Percentiles rank a stretch among this genome's conserved stretches.
Conservation (phyloP, 2,329 filamentous ascomycete species). For the Arachnopeziza araneosa region DNA sequence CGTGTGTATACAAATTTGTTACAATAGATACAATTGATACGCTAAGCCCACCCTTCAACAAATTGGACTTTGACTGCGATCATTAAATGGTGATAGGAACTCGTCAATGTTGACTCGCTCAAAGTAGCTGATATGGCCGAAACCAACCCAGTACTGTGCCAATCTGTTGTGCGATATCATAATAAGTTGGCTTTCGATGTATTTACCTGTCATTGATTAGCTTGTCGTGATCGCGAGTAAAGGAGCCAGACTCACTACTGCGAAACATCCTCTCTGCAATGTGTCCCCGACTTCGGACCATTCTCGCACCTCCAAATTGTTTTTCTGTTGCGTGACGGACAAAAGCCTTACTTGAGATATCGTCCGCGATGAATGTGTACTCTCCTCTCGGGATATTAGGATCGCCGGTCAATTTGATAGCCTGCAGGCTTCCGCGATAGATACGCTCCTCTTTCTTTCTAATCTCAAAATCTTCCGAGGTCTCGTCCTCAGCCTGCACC, state of each 20-base stretch:
- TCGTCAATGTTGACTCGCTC: slow-evolving; percentile 54
- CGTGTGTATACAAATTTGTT: background rate
- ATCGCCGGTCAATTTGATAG: slow-evolving; percentile 88
- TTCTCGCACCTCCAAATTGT: slow-evolving; percentile 66
- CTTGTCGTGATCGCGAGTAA: background rate
- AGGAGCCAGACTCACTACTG: slow-evolving; percentile 52
- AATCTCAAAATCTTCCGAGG: slow-evolving; percentile 39
- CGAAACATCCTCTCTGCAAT: slow-evolving; percentile 68
- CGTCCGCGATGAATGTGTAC: slow-evolving; percentile 72
- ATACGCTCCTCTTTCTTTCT: slow-evolving; percentile 43
- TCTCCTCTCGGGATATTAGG: slow-evolving; percentile 84
- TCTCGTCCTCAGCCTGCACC: slow-evolving; percentile 37
- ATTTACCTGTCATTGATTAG: slow-evolving; percentile 53
- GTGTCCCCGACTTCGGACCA: slow-evolving; percentile 72
- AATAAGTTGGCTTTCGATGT: slow-evolving; percentile 69
- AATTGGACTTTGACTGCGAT: slow-evolving; percentile 1
- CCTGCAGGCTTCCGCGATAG: slow-evolving; percentile 66
- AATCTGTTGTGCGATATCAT: slow-evolving; percentile 71
- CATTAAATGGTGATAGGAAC: slow-evolving; percentile 32
- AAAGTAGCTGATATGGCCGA: slow-evolving; percentile 56
- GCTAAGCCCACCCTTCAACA: background rate
- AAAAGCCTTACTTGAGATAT: slow-evolving; percentile 64
- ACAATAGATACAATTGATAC: background rate
- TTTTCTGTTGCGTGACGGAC: slow-evolving; percentile 59
- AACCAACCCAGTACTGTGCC: slow-evolving; percentile 74